phyloP scores from a whole-genome alignment of 192 early-diverging fungal species.

The Gonapodya prolifera region DNA sequence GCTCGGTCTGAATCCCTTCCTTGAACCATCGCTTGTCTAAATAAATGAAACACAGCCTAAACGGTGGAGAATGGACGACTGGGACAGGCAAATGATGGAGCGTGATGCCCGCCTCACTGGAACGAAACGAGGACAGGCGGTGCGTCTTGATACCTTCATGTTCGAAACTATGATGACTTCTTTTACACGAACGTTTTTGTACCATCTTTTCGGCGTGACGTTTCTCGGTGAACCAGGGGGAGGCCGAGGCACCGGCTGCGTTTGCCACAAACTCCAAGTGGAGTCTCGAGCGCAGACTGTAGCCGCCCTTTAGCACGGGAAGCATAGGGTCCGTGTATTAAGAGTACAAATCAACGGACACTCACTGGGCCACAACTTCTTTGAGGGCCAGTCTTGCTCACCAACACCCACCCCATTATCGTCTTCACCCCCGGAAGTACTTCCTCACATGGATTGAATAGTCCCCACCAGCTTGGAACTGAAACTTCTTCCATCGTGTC shows the following conservation, averaged over 20 bases:
- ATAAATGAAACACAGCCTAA: background rate
- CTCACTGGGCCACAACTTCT: no score
- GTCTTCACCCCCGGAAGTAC: no score
- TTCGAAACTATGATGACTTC: background rate
- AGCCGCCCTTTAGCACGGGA: no score
- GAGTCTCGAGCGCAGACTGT: slow-evolving; percentile 1
- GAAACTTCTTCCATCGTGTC: no score
- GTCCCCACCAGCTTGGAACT: no score
- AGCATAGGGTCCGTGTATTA: no score
- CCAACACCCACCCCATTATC: no score
- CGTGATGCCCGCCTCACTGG: background rate
- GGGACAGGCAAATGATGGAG: slow-evolving; percentile 4
- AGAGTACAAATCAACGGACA: no score
- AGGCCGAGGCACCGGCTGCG: background rate
- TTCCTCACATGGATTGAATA: no score
- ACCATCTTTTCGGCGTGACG: background rate
- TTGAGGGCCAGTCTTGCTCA: no score
- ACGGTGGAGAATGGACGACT: slow-evolving; percentile 4
- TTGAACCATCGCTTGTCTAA: no score
- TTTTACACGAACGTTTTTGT: background rate
- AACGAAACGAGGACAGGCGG: background rate
- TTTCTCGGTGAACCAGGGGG: background rate
- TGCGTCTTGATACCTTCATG: background rate
- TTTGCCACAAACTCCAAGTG: slow-evolving; percentile 2
- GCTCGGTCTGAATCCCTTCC: background rate